Percentiles rank a stretch among this genome's conserved stretches.
Evolutionary conservation across 371 early-diverging fungal genomes (phyloP).

Genomic region (Mortierella sp.): DNA sequence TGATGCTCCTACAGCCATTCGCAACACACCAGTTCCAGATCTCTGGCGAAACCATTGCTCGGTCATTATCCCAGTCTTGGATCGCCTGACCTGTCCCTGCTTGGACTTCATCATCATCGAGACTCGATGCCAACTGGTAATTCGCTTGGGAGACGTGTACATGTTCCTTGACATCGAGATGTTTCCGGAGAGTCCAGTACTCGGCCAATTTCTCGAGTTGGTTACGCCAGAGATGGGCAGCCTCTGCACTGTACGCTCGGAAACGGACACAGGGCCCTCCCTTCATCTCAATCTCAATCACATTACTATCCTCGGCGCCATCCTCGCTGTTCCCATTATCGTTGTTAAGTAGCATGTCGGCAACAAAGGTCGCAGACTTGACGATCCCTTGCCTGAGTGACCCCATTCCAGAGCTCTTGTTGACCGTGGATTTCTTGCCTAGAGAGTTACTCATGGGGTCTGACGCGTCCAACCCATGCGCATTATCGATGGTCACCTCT

Average conservation of each 20-base stretch:
- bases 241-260: constrained; percentile 58
- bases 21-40: constrained; percentile 67
- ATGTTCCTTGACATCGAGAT: constrained; percentile 58
- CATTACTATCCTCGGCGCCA: constrained; percentile 27
- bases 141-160: constrained; percentile 41
- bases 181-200: constrained; percentile 64
- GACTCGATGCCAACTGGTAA: constrained; percentile 23
- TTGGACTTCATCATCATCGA: constrained; percentile 46
- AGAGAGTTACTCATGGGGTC: constrained; percentile 18
- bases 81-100: constrained; percentile 25
- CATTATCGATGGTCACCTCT: background rate
- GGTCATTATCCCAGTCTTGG: constrained; percentile 47
- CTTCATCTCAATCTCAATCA: constrained; percentile 51
- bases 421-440: background rate
- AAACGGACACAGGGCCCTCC: constrained; percentile 25
- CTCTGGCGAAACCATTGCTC: constrained; percentile 55
- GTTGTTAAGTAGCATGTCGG: constrained; percentile 25
- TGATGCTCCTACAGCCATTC: constrained; percentile 55
- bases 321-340: constrained; percentile 18
- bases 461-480: constrained; percentile 3
- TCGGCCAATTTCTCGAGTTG: constrained; percentile 57
- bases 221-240: constrained; percentile 64
- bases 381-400: constrained; percentile 17
- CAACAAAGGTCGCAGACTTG: constrained; percentile 30
- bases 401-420: background rate